These are phyloP conservation scores for Linderniella brevidens DNA, from an alignment of 257 asterid genomes.

Conservation along the genomic window DNA sequence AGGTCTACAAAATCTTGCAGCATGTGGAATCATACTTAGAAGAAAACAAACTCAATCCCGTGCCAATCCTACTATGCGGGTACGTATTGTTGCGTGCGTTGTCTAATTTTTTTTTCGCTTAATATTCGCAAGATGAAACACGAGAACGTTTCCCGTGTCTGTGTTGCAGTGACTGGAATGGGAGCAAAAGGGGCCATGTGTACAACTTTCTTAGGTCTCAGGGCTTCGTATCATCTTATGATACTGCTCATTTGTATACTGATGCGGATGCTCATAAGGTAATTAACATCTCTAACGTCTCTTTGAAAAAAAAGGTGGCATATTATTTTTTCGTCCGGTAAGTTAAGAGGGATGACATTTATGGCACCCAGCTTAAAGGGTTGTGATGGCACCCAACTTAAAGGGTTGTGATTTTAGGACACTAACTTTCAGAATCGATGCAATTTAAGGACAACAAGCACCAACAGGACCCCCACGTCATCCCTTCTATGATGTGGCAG, in stretches of 20 bases:
- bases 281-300: too few species aligned
- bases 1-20: slow-evolving; percentile 92
- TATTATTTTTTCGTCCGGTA: too few species aligned
- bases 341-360: too few species aligned
- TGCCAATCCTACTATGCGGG: slow-evolving; percentile 93
- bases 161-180: slow-evolving; percentile 77
- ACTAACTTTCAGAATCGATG: too few species aligned
- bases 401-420: too few species aligned
- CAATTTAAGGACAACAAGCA: too few species aligned
- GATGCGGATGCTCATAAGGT: slow-evolving; percentile 99
- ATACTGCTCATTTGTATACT: slow-evolving; percentile 89
- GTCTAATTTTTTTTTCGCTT: background rate
- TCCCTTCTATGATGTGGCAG: too few species aligned
- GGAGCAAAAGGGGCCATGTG: slow-evolving; percentile 90
- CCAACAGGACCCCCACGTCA: too few species aligned
- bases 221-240: slow-evolving; percentile 91
- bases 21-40: slow-evolving; percentile 72
- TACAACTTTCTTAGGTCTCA: slow-evolving; percentile 92
- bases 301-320: too few species aligned
- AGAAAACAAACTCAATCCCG: slow-evolving; percentile 73
- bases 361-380: too few species aligned
- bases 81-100: slow-evolving; percentile 17
- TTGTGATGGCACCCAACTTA: too few species aligned
- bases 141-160: slow-evolving; percentile 3
- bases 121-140: background rate